Evolutionary conservation across 1,139 yeast genomes (phyloP).

Genomic region (Candida albicans): DNA sequence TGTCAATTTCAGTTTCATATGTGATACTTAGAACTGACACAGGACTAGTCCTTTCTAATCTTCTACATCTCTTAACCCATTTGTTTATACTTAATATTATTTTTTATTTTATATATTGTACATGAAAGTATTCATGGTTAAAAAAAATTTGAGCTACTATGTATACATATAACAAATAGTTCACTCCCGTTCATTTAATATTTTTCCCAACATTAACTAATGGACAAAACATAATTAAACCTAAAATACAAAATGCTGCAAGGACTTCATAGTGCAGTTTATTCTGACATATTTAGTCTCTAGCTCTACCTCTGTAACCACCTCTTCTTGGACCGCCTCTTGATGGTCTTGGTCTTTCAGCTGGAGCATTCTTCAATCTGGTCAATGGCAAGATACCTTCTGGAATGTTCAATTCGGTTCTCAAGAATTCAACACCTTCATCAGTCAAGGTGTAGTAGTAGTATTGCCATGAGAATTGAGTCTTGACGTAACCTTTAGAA

Average conservation of each 20-base stretch:
- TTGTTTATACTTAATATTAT: conserved; percentile 1
- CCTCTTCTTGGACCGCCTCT: conserved; percentile 39
- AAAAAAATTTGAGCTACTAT: conserved; percentile 3
- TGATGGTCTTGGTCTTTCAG: conserved; percentile 69
- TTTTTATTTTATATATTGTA: conserved; percentile 5
- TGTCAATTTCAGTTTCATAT: background rate
- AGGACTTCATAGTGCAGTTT: conserved; percentile 8
- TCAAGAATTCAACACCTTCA: conserved; percentile 98
- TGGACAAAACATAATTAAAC: conserved; percentile 16
- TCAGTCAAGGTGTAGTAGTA: conserved; percentile 99
- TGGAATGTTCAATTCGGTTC: conserved; percentile 98
- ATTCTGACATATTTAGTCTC: conserved; percentile 33
- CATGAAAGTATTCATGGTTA: conserved; percentile 5
- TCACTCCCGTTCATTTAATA: conserved; percentile 4
- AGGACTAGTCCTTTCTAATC: background rate
- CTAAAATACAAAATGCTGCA: conserved; percentile 12
- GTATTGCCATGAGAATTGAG: conserved; percentile 99
- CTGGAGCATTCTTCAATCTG: conserved; percentile 92
- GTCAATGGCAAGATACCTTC: conserved; percentile 98
- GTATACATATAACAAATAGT: conserved; percentile 3
- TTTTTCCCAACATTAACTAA: conserved; percentile 12
- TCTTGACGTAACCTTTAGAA: conserved; percentile 98
- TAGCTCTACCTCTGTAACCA: conserved; percentile 49
- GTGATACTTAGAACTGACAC: background rate
- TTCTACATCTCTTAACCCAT: background rate